Evolutionary conservation across 2,329 filamentous ascomycete genomes (phyloP), one percentile per base, ranked within the genome.

Genomic region (Fonsecaea nubica): DNA sequence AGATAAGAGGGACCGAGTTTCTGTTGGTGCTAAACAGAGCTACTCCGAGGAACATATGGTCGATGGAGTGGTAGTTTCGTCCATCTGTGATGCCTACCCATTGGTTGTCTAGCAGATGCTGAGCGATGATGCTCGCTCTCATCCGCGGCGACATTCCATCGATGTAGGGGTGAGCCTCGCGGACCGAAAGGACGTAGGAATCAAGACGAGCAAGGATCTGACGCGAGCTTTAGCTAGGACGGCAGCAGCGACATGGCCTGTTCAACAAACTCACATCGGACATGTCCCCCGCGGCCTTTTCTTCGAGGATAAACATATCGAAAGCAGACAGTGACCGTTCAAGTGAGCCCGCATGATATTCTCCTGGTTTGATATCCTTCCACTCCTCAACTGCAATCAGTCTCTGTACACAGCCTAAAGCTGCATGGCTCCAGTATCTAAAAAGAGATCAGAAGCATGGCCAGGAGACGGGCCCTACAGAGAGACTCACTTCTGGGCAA

Each of bases 11-110:
- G 8, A 97, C 83, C 1, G 93, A 94, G 33, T 91, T 89, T 74
- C 96, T 92, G 0, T 86, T 84, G 6, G 86, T 80, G 58, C 91
- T 88, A 40, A 87, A 88, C 52, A 98, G 82, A 3, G 91, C 92
- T 68, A 96, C 84, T 9, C 92, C 92, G 63, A 99, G 88, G 72
- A 97, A 91, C 73, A 92, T 96, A 77, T 98, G 96, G 68, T 91
- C 87, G 65, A 98, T 79, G 65, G 90, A 89, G 66, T 92, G 88
- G 76, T 95, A 97, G 62, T 90, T 87, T 50, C 81, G 76, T 7
- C 87, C 86, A n/a, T 87, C 80, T n/a, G 84, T 82, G 64, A 92
- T 85, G 53, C 93, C 93, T 1, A 87, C 87, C 71, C 96, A 85
- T 62, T 90, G 87, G 42, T 88, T 85, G 2, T 79, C 76, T 63